A percentile compares a stretch with the other conserved stretches of the same genome.
Conservation (phyloP, 306 rosid genomes). For the Pterocarpus santalinus region DNA sequence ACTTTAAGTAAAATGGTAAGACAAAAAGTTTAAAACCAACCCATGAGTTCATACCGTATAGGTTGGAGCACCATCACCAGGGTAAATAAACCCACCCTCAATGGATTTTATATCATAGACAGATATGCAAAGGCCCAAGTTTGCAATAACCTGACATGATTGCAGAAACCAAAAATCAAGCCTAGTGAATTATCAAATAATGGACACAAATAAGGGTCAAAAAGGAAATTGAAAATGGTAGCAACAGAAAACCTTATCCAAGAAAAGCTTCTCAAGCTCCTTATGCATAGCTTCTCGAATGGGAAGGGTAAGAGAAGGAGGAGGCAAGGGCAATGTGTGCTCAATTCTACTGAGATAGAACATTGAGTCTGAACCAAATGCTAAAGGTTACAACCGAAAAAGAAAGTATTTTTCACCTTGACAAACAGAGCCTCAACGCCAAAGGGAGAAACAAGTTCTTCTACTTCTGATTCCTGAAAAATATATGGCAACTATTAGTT, state of each 20-base stretch:
- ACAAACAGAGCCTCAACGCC: constrained; percentile 1
- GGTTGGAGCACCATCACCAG: constrained; percentile 82
- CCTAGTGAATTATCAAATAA: constrained; percentile 13
- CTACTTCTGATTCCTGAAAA: neutral
- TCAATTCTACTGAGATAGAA: constrained; percentile 83
- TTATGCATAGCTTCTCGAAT: constrained; percentile 67
- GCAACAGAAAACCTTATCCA: constrained; percentile 67
- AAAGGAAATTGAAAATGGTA: constrained; percentile 30
- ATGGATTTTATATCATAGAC: constrained; percentile 76
- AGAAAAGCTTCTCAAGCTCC: constrained; percentile 81
- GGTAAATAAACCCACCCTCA: constrained; percentile 75
- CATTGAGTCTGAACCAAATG: constrained; percentile 58
- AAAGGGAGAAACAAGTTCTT: constrained; percentile 20
- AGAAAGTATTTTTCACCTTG: neutral
- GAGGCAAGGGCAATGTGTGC: constrained; percentile 79
- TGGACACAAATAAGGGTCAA: constrained; percentile 5
- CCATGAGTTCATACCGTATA: constrained; percentile 61
- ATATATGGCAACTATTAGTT: neutral
- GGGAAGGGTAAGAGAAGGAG: constrained; percentile 65
- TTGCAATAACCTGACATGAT: constrained; percentile 71
- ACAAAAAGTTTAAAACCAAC: constrained; percentile 37
- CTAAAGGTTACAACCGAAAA: neutral
- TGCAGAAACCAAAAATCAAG: constrained; percentile 43
- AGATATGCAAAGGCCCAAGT: constrained; percentile 84
- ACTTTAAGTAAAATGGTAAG: neutral